Evolutionary conservation across 306 rosid genomes (phyloP).

Genomic region (Acacia melanoxylon): DNA sequence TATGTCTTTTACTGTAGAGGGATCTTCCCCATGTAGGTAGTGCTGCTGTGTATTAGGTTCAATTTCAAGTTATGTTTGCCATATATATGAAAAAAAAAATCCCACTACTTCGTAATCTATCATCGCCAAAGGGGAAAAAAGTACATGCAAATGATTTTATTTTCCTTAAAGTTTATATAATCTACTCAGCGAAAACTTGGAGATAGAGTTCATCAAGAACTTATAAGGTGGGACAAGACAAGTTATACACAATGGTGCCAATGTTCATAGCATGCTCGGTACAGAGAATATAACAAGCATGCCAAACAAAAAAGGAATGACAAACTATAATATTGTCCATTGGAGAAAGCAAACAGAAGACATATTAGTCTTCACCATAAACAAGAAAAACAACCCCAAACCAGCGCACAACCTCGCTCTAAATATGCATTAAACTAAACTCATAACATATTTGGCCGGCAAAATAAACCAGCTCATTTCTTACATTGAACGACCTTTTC

Average conservation of each 20-base stretch:
- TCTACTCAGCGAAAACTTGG: neutral
- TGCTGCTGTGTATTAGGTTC: too few relatives aligned
- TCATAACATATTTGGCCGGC: slow-evolving; percentile 52
- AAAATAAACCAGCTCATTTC: slow-evolving; percentile 54
- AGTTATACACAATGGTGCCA: neutral
- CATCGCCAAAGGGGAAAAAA: too few relatives aligned
- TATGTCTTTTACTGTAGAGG: too few relatives aligned
- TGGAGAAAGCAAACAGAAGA: slow-evolving; percentile 7
- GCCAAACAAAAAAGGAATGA: slow-evolving; percentile 1
- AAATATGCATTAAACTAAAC: slow-evolving; percentile 17
- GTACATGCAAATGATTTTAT: too few relatives aligned
- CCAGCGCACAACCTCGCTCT: slow-evolving; percentile 30
- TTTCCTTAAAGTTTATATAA: neutral
- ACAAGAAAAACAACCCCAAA: slow-evolving; percentile 45
- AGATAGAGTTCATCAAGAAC: neutral
- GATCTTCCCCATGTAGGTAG: too few relatives aligned
- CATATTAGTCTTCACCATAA: slow-evolving; percentile 26
- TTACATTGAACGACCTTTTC: slow-evolving; percentile 41
- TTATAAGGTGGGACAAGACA: neutral
- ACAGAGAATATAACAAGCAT: neutral
- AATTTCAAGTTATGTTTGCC: too few relatives aligned
- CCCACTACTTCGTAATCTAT: too few relatives aligned
- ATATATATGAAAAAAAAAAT: too few relatives aligned
- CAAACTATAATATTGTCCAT: neutral
- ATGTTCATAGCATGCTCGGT: neutral